Evolutionary conservation across 2,329 filamentous ascomycete species (phyloP).

Genomic region (Ophiostoma himal-ulmi): DNA sequence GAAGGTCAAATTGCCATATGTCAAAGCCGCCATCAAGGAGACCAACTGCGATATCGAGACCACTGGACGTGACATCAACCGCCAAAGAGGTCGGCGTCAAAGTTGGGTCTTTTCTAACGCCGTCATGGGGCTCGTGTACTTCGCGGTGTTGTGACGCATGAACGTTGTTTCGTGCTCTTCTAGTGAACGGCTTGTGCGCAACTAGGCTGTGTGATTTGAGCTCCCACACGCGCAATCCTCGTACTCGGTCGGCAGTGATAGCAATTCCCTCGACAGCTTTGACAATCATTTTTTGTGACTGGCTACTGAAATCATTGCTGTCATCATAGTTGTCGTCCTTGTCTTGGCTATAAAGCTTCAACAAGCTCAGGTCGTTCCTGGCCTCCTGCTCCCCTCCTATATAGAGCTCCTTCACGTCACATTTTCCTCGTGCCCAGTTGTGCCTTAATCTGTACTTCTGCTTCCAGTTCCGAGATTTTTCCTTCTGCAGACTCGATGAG

Average conservation of each 20-base stretch:
- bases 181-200: slow-evolving; percentile 41
- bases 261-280: slow-evolving; percentile 72
- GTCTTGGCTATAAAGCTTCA: slow-evolving; percentile 34
- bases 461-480: slow-evolving; percentile 61
- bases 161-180: background rate
- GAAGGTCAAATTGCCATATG: slow-evolving; percentile 56
- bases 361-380: slow-evolving; percentile 25
- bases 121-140: background rate
- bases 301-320: slow-evolving; percentile 28
- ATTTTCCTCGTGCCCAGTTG: slow-evolving; percentile 83
- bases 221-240: slow-evolving; percentile 74
- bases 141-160: background rate
- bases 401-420: slow-evolving; percentile 70
- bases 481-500: background rate
- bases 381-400: slow-evolving; percentile 22
- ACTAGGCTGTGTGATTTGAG: slow-evolving; percentile 58
- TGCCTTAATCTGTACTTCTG: slow-evolving; percentile 79
- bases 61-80: slow-evolving; percentile 49
- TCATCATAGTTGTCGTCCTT: slow-evolving; percentile 26
- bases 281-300: slow-evolving; percentile 54
- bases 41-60: slow-evolving; percentile 59
- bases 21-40: slow-evolving; percentile 67
- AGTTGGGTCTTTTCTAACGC: background rate
- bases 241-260: slow-evolving; percentile 64
- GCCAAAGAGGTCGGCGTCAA: slow-evolving; percentile 56